phyloP scores from a whole-genome alignment of 139 green algal species.

The Haematococcus sp. region DNA sequence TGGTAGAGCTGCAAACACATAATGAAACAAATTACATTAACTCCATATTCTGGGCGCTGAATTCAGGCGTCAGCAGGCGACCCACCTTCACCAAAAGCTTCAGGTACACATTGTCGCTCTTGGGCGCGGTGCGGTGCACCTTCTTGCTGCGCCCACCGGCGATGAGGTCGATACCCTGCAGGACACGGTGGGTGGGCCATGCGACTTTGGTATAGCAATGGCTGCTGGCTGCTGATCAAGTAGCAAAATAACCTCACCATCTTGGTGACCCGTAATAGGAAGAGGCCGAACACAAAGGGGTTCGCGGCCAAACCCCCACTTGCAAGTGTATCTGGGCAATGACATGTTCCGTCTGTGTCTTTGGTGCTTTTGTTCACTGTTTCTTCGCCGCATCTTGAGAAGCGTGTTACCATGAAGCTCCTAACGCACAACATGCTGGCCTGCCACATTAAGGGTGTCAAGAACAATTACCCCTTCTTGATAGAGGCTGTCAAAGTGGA shows the following conservation, averaged over 20 bases:
- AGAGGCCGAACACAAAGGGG: neutral
- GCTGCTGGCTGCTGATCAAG: too few relatives aligned
- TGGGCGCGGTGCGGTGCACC: slow-evolving; percentile 82
- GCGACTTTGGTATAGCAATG: too few relatives aligned
- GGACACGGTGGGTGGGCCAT: too few relatives aligned
- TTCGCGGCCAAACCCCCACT: too few relatives aligned
- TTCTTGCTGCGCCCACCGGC: slow-evolving; percentile 96
- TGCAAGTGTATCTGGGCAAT: too few relatives aligned
- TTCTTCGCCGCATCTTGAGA: too few relatives aligned
- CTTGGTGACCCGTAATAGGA: too few relatives aligned
- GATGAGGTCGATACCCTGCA: slow-evolving; percentile 96
- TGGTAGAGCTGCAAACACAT: slow-evolving; percentile 86
- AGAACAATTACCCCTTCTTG: slow-evolving; percentile 89
- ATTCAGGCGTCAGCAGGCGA: neutral
- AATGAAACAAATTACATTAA: neutral
- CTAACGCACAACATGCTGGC: slow-evolving; percentile 97
- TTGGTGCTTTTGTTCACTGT: slow-evolving; percentile 12
- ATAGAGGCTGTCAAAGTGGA: slow-evolving; percentile 82
- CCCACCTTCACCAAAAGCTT: slow-evolving; percentile 98
- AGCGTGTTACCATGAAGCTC: slow-evolving; percentile 87
- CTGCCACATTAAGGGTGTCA: slow-evolving; percentile 93
- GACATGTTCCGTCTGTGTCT: too few relatives aligned
- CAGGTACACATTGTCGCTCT: slow-evolving; percentile 99
- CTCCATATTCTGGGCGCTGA: too few relatives aligned
- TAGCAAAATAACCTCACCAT: too few relatives aligned